Evolutionary conservation across 2,329 filamentous ascomycete genomes (phyloP), one percentile per base, ranked within the genome.

Genomic region (Aspergillus jensenii): DNA sequence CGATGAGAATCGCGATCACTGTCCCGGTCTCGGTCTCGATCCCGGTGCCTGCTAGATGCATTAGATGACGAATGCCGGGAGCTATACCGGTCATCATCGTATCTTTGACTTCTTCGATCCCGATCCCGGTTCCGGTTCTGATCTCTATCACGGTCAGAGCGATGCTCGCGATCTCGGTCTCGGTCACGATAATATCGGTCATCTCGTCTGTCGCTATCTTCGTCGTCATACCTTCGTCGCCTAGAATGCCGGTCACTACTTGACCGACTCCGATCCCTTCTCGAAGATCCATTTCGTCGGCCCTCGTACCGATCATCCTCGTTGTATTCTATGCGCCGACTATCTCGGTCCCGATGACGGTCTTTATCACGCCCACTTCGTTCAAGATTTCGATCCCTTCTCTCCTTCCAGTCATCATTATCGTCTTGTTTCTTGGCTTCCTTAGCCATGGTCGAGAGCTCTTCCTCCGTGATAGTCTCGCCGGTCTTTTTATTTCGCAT

Each of bases 401-500:
- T 70, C 51, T 80, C 75, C 61, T 74, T 74, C 76, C 76, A 78
- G 50, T 78, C 74, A 52, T 78, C 74, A 51, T 78, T 72, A 35
- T 73, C 73, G 37, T 68, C 66, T 40, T 76, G 74, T 59, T 78
- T 77, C 46, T 81, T 80, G 57, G 80, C 74, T 43, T 79, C 75
- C 66, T 83, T 81, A 48, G 82, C 72, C 62, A 79, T 73, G 57
- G 72, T 73, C 63, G 84, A 79, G 15, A 87, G 72, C 65, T 88
- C 86, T 56, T 87, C 84, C 70, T 88, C 84, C 0, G 84, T 86
- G 39, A 87, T 78, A 52, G 81, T 76, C 73, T 87, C 83, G 12
- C 86, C 86, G 0, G 86, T 89, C 60, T 78, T 78, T 65, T 83
- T 85, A 68, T 87, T 87, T 56, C 79, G 77, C 72, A 88, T 76